A percentile compares a stretch with the other conserved stretches of the same genome.
These are phyloP conservation scores for Fragilaria crotonensis DNA, from an alignment of 108 stramenopile species.

Conservation along the genomic window DNA sequence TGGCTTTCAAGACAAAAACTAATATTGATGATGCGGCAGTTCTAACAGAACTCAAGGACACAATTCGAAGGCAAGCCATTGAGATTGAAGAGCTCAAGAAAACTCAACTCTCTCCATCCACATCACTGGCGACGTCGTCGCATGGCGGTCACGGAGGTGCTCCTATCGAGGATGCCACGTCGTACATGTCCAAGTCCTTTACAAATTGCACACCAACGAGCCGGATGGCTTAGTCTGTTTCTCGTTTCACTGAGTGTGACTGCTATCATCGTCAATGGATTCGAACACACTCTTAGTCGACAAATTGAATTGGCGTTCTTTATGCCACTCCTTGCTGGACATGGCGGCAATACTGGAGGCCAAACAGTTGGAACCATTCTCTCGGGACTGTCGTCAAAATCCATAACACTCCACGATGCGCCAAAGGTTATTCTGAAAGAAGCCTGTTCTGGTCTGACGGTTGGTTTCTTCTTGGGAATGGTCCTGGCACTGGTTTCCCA, in stretches of 20 bases:
- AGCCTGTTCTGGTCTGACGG: constrained; percentile 54
- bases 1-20: too few relatives aligned
- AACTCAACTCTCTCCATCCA: constrained; percentile 1
- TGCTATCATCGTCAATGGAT: constrained; percentile 82
- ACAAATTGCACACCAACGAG: constrained; percentile 52
- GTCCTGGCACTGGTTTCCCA: constrained; percentile 67
- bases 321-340: constrained; percentile 83
- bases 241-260: constrained; percentile 65
- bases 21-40: too few relatives aligned
- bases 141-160: constrained; percentile 28
- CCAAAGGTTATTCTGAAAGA: constrained; percentile 58
- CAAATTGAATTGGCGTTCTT: constrained; percentile 87
- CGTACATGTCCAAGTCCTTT: constrained; percentile 64
- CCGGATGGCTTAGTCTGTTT: constrained; percentile 80
- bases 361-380: constrained; percentile 83
- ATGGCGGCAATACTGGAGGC: constrained; percentile 88
- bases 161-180: constrained; percentile 27
- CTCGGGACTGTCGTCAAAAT: constrained; percentile 63
- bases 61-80: constrained; percentile 47
- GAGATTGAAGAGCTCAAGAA: constrained; percentile 63
- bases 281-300: constrained; percentile 79
- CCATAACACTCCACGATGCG: constrained; percentile 52
- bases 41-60: constrained; percentile 73
- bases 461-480: constrained; percentile 54
- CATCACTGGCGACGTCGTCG: constrained; percentile 6